Evolutionary conservation across 768 basidiomycete species (phyloP).

Genomic region (Mycena rosella): DNA sequence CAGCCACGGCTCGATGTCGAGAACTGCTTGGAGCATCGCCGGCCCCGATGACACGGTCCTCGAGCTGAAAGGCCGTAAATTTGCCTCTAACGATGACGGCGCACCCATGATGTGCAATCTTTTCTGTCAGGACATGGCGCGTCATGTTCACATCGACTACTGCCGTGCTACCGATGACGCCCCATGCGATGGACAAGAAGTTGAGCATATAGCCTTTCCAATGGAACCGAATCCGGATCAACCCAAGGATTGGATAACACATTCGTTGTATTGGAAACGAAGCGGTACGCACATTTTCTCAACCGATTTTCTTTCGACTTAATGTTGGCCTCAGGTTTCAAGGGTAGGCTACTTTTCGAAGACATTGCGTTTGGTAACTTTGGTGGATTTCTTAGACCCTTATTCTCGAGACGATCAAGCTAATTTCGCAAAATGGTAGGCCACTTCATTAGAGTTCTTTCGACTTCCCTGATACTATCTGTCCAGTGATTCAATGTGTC

Average conservation of each 20-base stretch:
- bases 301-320: not conserved
- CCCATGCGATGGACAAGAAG: constrained; percentile 56
- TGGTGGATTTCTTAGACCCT: constrained; percentile 56
- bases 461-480: not conserved
- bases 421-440: constrained; percentile 67
- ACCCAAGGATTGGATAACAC: constrained; percentile 67
- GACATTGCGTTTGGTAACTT: not conserved
- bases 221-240: constrained; percentile 60
- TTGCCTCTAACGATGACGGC: constrained; percentile 66
- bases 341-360: constrained; percentile 47
- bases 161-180: constrained; percentile 56
- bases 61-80: constrained; percentile 68
- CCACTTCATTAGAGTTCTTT: not conserved
- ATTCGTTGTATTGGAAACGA: constrained; percentile 67
- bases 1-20: constrained; percentile 72
- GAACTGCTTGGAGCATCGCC: constrained; percentile 67
- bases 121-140: constrained; percentile 64
- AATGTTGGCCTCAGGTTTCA: constrained; percentile 59
- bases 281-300: not conserved
- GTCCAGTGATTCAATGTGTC: constrained; percentile 63
- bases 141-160: constrained; percentile 69
- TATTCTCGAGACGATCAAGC: constrained; percentile 70
- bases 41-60: constrained; percentile 60
- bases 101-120: constrained; percentile 75
- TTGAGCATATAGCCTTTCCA: constrained; percentile 57